Evolutionary conservation across 768 basidiomycete genomes (phyloP).

Genomic region (Rhizopogon vesiculosus): DNA sequence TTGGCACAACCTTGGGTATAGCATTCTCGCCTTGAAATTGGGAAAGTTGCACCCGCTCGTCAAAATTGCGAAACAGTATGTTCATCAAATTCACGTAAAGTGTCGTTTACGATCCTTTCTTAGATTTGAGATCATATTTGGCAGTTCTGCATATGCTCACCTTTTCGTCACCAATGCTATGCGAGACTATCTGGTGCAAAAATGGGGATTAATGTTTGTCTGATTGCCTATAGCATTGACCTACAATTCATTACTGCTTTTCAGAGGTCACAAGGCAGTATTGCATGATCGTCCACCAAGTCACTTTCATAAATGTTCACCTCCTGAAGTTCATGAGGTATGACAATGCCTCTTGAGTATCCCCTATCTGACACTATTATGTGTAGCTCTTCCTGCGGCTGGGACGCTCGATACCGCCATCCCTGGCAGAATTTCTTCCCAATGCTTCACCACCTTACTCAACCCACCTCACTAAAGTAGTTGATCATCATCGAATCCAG

Average conservation of each 20-base stretch:
- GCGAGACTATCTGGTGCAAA: conserved; percentile 59
- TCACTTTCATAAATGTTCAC: conserved; percentile 69
- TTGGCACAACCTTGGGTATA: conserved; percentile 98
- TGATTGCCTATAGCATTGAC: background rate
- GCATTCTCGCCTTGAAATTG: conserved; percentile 82
- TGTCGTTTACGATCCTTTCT: background rate
- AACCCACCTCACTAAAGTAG: conserved; percentile 52
- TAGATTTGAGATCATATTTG: conserved; percentile 86
- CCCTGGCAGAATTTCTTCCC: conserved; percentile 50
- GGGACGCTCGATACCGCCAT: conserved; percentile 30
- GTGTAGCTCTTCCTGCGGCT: conserved; percentile 48
- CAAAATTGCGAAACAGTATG: conserved; percentile 69
- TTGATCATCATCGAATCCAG: background rate
- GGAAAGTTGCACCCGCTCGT: conserved; percentile 68
- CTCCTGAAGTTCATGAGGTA: conserved; percentile 77
- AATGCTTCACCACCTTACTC: conserved; percentile 47
- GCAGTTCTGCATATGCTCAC: conserved; percentile 79
- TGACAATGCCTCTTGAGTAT: conserved; percentile 6
- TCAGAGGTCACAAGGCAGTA: conserved; percentile 73
- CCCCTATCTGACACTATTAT: background rate
- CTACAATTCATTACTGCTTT: conserved; percentile 3
- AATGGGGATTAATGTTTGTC: conserved; percentile 77
- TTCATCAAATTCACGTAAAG: background rate
- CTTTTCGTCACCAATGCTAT: conserved; percentile 92
- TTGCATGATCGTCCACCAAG: conserved; percentile 89